These are phyloP conservation scores for Endogone sp. DNA, from an alignment of 192 early-diverging fungal species.

Conservation along the genomic window DNA sequence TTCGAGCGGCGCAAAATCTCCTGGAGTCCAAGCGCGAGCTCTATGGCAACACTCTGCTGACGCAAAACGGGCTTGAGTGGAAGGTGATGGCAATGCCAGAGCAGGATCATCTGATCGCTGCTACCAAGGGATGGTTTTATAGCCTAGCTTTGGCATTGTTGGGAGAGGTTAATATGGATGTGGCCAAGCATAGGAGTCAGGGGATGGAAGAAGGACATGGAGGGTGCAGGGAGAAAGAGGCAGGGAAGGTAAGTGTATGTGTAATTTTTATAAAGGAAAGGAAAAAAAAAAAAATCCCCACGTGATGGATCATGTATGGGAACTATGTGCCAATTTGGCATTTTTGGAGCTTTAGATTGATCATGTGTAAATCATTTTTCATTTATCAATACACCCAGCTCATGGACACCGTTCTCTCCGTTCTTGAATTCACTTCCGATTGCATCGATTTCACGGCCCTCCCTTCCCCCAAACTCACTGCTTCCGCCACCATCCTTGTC, in stretches of 20 bases:
- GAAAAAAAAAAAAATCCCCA: no score
- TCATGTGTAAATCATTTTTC: no score
- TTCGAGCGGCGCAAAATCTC: slow-evolving; percentile 16
- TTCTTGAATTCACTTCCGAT: slow-evolving; percentile 16
- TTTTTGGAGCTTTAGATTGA: no score
- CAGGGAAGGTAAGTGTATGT: slow-evolving; percentile 16
- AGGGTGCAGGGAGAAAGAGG: slow-evolving; percentile 4
- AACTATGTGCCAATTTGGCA: no score
- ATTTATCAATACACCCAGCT: no score
- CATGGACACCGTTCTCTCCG: slow-evolving; percentile 13
- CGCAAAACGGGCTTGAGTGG: slow-evolving; percentile 32
- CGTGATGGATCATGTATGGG: no score
- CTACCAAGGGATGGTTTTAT: slow-evolving; percentile 20
- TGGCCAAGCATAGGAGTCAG: slow-evolving; percentile 12
- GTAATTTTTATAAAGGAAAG: neutral
- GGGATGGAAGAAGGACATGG: slow-evolving; percentile 3
- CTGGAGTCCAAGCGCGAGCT: slow-evolving; percentile 16
- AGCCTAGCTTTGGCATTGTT: slow-evolving; percentile 16
- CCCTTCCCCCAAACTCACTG: slow-evolving; percentile 9
- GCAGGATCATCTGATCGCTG: slow-evolving; percentile 16
- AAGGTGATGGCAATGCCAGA: slow-evolving; percentile 32
- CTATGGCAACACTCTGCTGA: slow-evolving; percentile 18
- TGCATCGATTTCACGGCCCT: slow-evolving; percentile 8
- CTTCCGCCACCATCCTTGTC: slow-evolving; percentile 4
- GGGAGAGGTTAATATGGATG: slow-evolving; percentile 15